Percentiles rank a stretch among this genome's conserved stretches.
Conservation (phyloP, 2,329 filamentous ascomycete species). For the Trichoderma sp. region DNA sequence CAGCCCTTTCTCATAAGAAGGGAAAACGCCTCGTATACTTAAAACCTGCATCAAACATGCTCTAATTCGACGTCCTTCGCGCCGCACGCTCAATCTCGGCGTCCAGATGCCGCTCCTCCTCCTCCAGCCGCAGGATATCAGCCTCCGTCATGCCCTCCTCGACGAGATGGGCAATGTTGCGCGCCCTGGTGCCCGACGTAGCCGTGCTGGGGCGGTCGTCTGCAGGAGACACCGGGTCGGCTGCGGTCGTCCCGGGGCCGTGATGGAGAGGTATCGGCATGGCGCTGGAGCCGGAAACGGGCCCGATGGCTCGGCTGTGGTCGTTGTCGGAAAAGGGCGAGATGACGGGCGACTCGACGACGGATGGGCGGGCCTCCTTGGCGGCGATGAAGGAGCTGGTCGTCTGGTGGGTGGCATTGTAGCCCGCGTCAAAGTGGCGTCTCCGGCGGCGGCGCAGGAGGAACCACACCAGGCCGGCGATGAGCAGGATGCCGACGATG, state of each 20-base stretch:
- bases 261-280: not conserved
- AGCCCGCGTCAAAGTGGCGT: not conserved
- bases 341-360: conserved; percentile 43
- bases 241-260: not conserved
- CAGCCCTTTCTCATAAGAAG: not conserved
- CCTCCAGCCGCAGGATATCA: conserved; percentile 58
- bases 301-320: conserved; percentile 24
- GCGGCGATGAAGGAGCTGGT: conserved; percentile 48
- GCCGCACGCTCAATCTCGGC: conserved; percentile 56
- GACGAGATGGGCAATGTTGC: conserved; percentile 54
- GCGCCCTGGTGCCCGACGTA: conserved; percentile 38
- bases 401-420: conserved; percentile 32
- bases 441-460: conserved; percentile 48
- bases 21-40: not conserved
- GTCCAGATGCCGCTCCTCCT: conserved; percentile 61
- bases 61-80: conserved; percentile 12
- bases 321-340: conserved; percentile 51
- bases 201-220: conserved; percentile 32
- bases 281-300: not conserved
- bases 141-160: conserved; percentile 64
- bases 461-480: conserved; percentile 48
- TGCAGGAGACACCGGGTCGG: not conserved
- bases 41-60: no score
- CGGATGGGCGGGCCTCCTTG: conserved; percentile 48
- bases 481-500: conserved; percentile 44